phyloP scores from a whole-genome alignment of 768 basidiomycete species.

The Coprinellus micaceus region DNA sequence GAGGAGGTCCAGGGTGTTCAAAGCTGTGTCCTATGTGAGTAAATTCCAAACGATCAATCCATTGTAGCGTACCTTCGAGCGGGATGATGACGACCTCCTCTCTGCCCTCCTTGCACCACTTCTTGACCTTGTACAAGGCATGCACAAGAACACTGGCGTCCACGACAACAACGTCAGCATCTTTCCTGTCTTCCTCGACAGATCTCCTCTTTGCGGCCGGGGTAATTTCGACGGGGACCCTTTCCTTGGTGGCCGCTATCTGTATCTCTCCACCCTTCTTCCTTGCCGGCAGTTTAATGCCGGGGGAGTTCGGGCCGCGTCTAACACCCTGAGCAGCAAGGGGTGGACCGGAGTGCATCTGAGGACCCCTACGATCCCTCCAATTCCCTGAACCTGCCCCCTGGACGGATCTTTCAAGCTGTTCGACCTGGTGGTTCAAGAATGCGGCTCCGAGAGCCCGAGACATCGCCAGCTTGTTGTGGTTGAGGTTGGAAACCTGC shows the following conservation, averaged over 20 bases:
- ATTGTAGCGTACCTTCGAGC: constrained; percentile 67
- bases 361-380: constrained; percentile 43
- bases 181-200: constrained; percentile 33
- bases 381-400: constrained; percentile 56
- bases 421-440: constrained; percentile 82
- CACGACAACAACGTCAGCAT: constrained; percentile 72
- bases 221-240: constrained; percentile 18
- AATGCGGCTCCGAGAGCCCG: constrained; percentile 85
- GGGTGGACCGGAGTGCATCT: constrained; percentile 13
- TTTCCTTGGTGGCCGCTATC: constrained; percentile 13
- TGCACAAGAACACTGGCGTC: constrained; percentile 83
- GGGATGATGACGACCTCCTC: constrained; percentile 80
- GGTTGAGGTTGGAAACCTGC: constrained; percentile 26
- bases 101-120: constrained; percentile 74
- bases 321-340: constrained; percentile 21
- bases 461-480: constrained; percentile 77
- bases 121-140: constrained; percentile 73
- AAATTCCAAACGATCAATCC: neutral
- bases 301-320: constrained; percentile 30
- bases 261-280: constrained; percentile 25
- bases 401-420: constrained; percentile 74
- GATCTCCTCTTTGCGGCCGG: constrained; percentile 25
- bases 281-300: constrained; percentile 29
- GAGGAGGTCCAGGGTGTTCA: constrained; percentile 87
- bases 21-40: constrained; percentile 41